Conservation (phyloP, 2,329 filamentous ascomycete species). For the Fusarium pilosicola region DNA sequence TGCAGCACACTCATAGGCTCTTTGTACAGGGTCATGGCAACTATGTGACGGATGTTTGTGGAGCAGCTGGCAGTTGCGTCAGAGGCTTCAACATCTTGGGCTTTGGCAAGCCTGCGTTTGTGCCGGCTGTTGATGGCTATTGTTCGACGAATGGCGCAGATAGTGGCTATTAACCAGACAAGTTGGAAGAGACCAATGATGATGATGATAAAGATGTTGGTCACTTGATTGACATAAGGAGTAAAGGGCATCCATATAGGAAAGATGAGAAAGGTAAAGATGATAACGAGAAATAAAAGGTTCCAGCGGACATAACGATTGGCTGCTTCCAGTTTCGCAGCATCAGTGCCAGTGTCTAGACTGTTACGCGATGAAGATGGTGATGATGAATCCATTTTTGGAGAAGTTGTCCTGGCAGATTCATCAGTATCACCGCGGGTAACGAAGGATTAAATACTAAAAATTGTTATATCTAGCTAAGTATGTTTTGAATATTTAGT, state of each 20-base stretch:
- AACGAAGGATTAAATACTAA: background rate
- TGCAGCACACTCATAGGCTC: constrained; percentile 27
- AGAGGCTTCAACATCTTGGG: constrained; percentile 17
- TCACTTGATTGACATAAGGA: constrained; percentile 23
- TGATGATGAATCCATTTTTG: constrained; percentile 4
- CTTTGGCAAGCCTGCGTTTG: constrained; percentile 1
- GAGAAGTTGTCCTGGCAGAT: background rate
- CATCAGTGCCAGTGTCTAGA: constrained; percentile 13
- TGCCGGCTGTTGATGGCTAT: constrained; percentile 23
- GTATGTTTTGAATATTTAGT: background rate
- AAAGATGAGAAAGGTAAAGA: constrained; percentile 27
- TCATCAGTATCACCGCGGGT: no score
- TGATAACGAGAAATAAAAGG: constrained; percentile 12
- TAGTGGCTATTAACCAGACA: constrained; percentile 24
- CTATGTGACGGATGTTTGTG: constrained; percentile 23
- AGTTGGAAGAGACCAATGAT: constrained; percentile 26
- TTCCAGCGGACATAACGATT: constrained; percentile 33
- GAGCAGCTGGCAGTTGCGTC: background rate
- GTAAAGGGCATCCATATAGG: constrained; percentile 27
- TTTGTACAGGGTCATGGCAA: constrained; percentile 31
- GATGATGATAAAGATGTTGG: constrained; percentile 21
- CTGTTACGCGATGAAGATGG: constrained; percentile 7
- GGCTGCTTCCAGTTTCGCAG: constrained; percentile 25
- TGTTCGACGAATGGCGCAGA: constrained; percentile 31
- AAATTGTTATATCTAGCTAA: background rate